Evolutionary conservation across 2,329 filamentous ascomycete genomes (phyloP).

Genomic region (Paecilomyces dactylethromorphus): DNA sequence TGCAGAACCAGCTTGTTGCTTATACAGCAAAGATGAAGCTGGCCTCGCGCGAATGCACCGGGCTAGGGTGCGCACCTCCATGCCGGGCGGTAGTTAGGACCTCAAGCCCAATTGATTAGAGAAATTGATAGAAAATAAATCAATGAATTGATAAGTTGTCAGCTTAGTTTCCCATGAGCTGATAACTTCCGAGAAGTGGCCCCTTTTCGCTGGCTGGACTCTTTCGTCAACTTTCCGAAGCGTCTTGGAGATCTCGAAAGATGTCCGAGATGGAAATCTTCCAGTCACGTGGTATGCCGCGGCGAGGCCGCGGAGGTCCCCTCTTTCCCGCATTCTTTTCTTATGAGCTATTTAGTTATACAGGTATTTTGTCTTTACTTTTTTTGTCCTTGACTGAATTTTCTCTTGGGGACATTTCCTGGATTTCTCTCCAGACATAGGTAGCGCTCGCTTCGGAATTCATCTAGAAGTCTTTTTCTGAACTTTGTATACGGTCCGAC

Average conservation of each 20-base stretch:
- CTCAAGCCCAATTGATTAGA: slow-evolving; percentile 2
- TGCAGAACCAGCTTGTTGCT: slow-evolving; percentile 8
- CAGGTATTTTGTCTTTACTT: too few relatives aligned
- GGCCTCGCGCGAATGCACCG: slow-evolving; percentile 26
- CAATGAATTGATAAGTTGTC: not conserved
- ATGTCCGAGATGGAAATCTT: slow-evolving; percentile 1
- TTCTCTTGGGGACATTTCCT: not conserved
- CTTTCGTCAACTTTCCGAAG: slow-evolving; percentile 1
- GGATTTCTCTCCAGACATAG: too few relatives aligned
- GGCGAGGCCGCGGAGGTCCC: not conserved
- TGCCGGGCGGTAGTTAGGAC: slow-evolving; percentile 3
- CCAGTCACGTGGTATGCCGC: not conserved
- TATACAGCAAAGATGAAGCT: slow-evolving; percentile 18
- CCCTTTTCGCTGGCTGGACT: not conserved
- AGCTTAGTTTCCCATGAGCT: not conserved
- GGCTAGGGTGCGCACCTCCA: slow-evolving; percentile 26
- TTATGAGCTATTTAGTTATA: too few relatives aligned
- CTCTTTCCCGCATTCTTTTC: not conserved
- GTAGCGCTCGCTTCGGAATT: too few relatives aligned
- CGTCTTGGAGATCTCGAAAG: not conserved
- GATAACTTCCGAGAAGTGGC: not conserved
- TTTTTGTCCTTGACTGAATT: not conserved
- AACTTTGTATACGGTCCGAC: not conserved
- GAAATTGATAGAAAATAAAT: not conserved
- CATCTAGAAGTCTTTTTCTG: not conserved